Base-by-base conservation (phyloP, 2,329 filamentous ascomycete genomes). In the Golovinomyces cichoracearum region DNA sequence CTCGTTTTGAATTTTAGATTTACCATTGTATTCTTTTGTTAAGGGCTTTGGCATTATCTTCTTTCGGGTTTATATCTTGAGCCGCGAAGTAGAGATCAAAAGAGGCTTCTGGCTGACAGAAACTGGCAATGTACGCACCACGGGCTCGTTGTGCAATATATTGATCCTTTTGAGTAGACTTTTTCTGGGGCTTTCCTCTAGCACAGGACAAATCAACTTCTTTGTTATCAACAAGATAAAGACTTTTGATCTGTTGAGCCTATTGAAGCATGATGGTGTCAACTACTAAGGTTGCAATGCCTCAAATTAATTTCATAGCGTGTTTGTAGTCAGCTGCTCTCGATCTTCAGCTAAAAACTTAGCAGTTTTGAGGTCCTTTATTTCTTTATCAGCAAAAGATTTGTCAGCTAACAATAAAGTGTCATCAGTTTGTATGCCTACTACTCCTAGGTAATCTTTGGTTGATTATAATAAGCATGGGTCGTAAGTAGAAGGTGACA, bases 401-500 rank as follows among this genome's bases (percentile, higher is more conserved):
- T 42, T 22, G 17, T 42, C 23, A 15, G 40, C 19, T 13, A 42
- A 22, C 13, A 42, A 42, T 10, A 42, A 10, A 13, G 40, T 42
- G 17, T 42, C 48, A 27, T 49, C 42, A 10, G 48, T 49, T 37
- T 49, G 42, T 6, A 49, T 9, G 12, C 42, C 48, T 15, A 49
- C 42, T n/a, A 49, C 25, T 26, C 48, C 48, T 27, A 47, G 41
- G n/a, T 15, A 41, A 10, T 19, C 10, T 29, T 27, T 15, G 21
- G 17, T 44, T 22, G 21, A 40, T 26, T 41, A n/a, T 12, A 49
- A 23, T n/a, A 49, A 23, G 42, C 48, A 49, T n/a, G 48, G 48
- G 22, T 49, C 48, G 33, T 46, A 49, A 12, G 48, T 49, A 17
- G 48, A 49, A 17, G 40, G 29, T 9, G 27, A 17, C 48, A 47